These are phyloP conservation scores for Wickerhamiella parazyma DNA, from an alignment of 805 yeast genomes.

Conservation along the genomic window DNA sequence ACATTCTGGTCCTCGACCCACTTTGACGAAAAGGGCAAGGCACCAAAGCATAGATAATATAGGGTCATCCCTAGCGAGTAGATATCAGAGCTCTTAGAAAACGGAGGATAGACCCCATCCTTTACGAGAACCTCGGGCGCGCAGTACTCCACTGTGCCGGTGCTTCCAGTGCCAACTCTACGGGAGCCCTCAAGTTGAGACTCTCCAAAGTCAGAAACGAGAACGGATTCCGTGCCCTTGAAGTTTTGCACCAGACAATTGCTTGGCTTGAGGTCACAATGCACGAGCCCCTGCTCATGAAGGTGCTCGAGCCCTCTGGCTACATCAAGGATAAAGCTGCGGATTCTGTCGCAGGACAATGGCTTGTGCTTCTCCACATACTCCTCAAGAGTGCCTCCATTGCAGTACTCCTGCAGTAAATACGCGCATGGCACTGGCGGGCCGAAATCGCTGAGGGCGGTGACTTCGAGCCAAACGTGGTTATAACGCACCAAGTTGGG, in stretches of 20 bases:
- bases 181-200: conserved; percentile 58
- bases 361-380: conserved; percentile 28
- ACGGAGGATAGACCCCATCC: conserved; percentile 36
- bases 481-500: conserved; percentile 68
- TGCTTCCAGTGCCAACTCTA: conserved; percentile 61
- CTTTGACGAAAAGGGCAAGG: conserved; percentile 41
- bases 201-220: conserved; percentile 85
- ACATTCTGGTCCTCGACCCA: conserved; percentile 22
- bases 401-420: conserved; percentile 75
- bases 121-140: conserved; percentile 64
- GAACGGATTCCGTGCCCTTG: conserved; percentile 42
- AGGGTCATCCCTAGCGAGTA: conserved; percentile 78
- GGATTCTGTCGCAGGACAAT: conserved; percentile 44
- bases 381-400: conserved; percentile 76
- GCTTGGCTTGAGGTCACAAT: conserved; percentile 80
- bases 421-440: conserved; percentile 60
- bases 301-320: conserved; percentile 57
- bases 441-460: conserved; percentile 37
- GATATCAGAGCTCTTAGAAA: conserved; percentile 60
- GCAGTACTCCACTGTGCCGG: conserved; percentile 78
- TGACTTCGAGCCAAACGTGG: conserved; percentile 83
- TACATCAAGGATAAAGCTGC: conserved; percentile 53
- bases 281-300: conserved; percentile 66
- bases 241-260: conserved; percentile 46
- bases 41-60: conserved; percentile 58